These are phyloP conservation scores for Pseudogymnoascus sp. DNA, from an alignment of 2,329 filamentous ascomycete species.

Conservation along the genomic window DNA sequence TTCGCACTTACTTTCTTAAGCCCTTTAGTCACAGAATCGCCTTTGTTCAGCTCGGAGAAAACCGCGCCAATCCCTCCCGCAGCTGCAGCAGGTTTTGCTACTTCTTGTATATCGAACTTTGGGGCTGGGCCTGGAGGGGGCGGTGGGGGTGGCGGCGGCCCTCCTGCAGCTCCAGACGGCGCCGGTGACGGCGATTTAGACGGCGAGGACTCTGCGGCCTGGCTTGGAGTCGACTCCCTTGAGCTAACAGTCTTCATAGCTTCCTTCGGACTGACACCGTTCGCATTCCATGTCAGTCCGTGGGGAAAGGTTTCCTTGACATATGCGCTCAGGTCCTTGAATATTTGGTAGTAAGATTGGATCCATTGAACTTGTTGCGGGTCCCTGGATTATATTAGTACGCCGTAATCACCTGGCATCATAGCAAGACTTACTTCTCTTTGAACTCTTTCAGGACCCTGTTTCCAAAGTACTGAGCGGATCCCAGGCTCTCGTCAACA, in stretches of 20 bases:
- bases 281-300: slow-evolving; percentile 80
- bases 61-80: slow-evolving; percentile 70
- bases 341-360: slow-evolving; percentile 84
- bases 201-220: slow-evolving; percentile 24
- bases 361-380: slow-evolving; percentile 79
- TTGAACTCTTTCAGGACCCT: slow-evolving; percentile 86
- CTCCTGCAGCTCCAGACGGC: slow-evolving; percentile 44
- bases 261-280: slow-evolving; percentile 64
- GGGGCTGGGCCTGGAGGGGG: slow-evolving; percentile 64
- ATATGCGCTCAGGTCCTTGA: slow-evolving; percentile 74
- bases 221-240: slow-evolving; percentile 33
- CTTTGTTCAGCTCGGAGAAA: slow-evolving; percentile 85
- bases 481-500: slow-evolving; percentile 71
- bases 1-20: slow-evolving; percentile 90
- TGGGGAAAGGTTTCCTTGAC: slow-evolving; percentile 73
- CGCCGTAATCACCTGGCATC: neutral
- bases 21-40: slow-evolving; percentile 76
- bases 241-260: slow-evolving; percentile 52
- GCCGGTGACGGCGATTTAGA: slow-evolving; percentile 38
- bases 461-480: slow-evolving; percentile 91
- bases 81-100: slow-evolving; percentile 32
- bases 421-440: slow-evolving; percentile 49
- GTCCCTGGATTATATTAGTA: slow-evolving; percentile 45
- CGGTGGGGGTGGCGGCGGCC: slow-evolving; percentile 57
- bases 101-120: slow-evolving; percentile 46